A percentile compares a stretch with the other conserved stretches of the same genome.
Evolutionary conservation across 2,329 filamentous ascomycete species (phyloP).

Genomic region (Ophiostoma montium): DNA sequence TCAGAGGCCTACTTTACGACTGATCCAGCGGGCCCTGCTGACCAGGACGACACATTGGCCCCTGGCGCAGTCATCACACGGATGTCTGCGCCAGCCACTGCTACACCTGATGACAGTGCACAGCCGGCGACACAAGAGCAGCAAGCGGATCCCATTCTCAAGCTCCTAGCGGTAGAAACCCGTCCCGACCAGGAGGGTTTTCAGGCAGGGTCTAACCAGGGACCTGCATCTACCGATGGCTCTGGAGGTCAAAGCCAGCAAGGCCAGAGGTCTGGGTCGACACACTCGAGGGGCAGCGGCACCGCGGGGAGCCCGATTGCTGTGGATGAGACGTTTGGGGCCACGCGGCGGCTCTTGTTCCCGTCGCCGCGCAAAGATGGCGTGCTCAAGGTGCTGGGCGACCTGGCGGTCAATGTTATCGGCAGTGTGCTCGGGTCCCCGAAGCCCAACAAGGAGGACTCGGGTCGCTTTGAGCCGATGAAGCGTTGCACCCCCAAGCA

Average conservation of each 20-base stretch:
- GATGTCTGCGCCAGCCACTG: not conserved
- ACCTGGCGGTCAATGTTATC: conserved; percentile 39
- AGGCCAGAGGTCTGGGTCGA: conserved; percentile 29
- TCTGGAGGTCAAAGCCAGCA: conserved; percentile 20
- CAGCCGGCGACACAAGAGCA: not conserved
- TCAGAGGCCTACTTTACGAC: conserved; percentile 42
- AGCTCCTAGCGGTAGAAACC: not conserved
- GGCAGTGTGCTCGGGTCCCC: conserved; percentile 6
- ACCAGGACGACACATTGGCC: conserved; percentile 17
- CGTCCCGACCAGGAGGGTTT: conserved; percentile 14
- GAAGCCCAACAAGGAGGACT: conserved; percentile 21
- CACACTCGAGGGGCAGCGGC: conserved; percentile 41
- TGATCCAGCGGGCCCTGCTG: conserved; percentile 35
- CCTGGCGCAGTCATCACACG: not conserved
- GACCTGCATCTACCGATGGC: conserved; percentile 15
- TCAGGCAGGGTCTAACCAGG: conserved; percentile 20
- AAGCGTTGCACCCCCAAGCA: conserved; percentile 15
- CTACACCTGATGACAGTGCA: not conserved
- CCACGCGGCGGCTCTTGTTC: conserved; percentile 58
- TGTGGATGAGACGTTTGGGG: conserved; percentile 35
- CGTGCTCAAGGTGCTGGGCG: conserved; percentile 45
- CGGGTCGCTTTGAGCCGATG: not conserved
- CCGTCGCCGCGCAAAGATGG: conserved; percentile 59
- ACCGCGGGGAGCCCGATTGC: conserved; percentile 43
- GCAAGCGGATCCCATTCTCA: not conserved